A percentile compares a stretch with the other conserved stretches of the same genome.
phyloP scores from a whole-genome alignment of 176 grass and related monocot species.

The Musa schizocarpa region DNA sequence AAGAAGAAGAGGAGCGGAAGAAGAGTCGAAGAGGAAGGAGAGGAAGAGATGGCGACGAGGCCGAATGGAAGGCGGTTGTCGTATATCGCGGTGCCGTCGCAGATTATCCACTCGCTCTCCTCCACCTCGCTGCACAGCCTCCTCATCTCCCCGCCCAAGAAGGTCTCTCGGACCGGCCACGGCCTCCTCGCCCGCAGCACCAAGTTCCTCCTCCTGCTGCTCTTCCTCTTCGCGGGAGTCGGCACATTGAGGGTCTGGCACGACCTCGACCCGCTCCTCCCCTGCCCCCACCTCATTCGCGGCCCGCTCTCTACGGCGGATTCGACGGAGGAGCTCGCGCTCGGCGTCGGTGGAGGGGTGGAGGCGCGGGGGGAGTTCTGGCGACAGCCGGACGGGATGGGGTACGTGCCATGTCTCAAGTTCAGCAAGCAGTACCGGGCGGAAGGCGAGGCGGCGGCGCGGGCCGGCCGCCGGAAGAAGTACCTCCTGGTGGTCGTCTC shows the following conservation, averaged over 20 bases:
- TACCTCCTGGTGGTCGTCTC: slow-evolving; percentile 38
- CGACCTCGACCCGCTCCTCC: slow-evolving; percentile 26
- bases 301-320: neutral
- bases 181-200: neutral
- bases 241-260: slow-evolving; percentile 22
- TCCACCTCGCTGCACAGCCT: slow-evolving; percentile 16
- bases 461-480: slow-evolving; percentile 10
- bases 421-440: slow-evolving; percentile 32
- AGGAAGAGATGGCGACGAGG: slow-evolving; percentile 18
- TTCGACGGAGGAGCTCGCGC: neutral
- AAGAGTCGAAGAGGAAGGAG: neutral
- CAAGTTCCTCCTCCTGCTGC: slow-evolving; percentile 14
- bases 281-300: slow-evolving; percentile 13
- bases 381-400: slow-evolving; percentile 35
- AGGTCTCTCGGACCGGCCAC: neutral
- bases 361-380: slow-evolving; percentile 21
- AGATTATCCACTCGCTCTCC: slow-evolving; percentile 20
- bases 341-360: neutral
- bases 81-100: slow-evolving; percentile 29
- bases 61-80: slow-evolving; percentile 25
- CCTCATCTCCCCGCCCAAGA: slow-evolving; percentile 10
- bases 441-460: neutral
- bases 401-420: slow-evolving; percentile 28
- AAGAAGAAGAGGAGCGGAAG: neutral
- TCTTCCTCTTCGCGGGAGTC: slow-evolving; percentile 23